A percentile compares a stretch with the other conserved stretches of the same genome.
Conservation (phyloP, 352 stramenopile species). For the Phytophthora pisi region DNA sequence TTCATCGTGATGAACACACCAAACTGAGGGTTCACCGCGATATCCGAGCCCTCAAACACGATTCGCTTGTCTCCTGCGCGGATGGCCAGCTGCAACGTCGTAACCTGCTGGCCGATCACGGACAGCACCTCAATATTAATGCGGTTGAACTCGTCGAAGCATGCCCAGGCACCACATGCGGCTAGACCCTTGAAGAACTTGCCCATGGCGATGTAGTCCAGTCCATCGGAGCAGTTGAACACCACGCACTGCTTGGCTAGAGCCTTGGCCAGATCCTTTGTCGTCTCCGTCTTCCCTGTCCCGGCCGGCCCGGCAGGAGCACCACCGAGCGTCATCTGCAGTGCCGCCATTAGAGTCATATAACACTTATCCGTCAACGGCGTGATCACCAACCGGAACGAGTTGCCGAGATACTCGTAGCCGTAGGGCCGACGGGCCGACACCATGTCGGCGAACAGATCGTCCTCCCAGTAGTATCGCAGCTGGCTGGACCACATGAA, state of each 20-base stretch:
- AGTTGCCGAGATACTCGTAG: constrained; percentile 96
- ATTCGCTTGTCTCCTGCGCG: constrained; percentile 87
- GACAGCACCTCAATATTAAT: constrained; percentile 95
- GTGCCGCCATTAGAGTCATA: constrained; percentile 94
- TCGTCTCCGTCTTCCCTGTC: constrained; percentile 95
- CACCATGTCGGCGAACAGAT: constrained; percentile 92
- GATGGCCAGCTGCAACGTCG: constrained; percentile 89
- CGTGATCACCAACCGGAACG: constrained; percentile 94
- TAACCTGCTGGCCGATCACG: constrained; percentile 87
- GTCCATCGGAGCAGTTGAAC: constrained; percentile 95
- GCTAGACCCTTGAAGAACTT: constrained; percentile 94
- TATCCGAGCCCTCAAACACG: constrained; percentile 95
- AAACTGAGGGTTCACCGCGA: constrained; percentile 93
- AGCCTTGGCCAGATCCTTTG: constrained; percentile 94
- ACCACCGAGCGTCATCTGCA: constrained; percentile 95
- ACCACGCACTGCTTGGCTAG: constrained; percentile 95
- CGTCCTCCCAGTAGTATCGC: constrained; percentile 94
- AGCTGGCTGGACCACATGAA: constrained; percentile 96
- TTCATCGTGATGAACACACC: constrained; percentile 98
- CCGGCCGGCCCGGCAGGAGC: constrained; percentile 92
- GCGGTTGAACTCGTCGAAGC: constrained; percentile 97
- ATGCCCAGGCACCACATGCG: constrained; percentile 93
- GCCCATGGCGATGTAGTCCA: constrained; percentile 96
- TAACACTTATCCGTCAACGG: constrained; percentile 96
- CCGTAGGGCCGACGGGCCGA: constrained; percentile 91